These are phyloP conservation scores for Cercospora canescens DNA, from an alignment of 2,329 filamentous ascomycete species.

Conservation along the genomic window DNA sequence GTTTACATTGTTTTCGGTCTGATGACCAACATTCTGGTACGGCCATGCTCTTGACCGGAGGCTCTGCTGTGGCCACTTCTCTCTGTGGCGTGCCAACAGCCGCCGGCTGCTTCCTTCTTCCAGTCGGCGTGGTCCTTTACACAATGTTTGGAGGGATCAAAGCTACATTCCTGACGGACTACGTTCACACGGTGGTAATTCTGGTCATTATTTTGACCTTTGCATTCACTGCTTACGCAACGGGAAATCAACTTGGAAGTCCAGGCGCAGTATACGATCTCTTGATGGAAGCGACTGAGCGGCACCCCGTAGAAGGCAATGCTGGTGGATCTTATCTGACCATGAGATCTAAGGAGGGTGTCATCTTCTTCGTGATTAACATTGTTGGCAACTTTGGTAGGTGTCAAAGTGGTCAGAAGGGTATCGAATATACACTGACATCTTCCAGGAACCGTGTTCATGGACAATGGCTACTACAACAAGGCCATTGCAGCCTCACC, in stretches of 20 bases:
- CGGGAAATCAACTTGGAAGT: conserved; percentile 69
- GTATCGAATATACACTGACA: not conserved
- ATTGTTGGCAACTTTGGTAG: conserved; percentile 68
- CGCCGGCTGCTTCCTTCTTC: conserved; percentile 81
- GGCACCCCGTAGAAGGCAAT: conserved; percentile 78
- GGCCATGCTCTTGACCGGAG: conserved; percentile 81
- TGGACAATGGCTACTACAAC: conserved; percentile 80
- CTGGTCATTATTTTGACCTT: conserved; percentile 85
- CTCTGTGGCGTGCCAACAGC: conserved; percentile 74
- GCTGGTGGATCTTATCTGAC: conserved; percentile 80
- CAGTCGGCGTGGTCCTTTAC: conserved; percentile 73
- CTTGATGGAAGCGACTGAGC: conserved; percentile 65
- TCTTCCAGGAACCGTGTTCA: conserved; percentile 70
- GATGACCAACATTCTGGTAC: conserved; percentile 80
- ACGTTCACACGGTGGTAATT: conserved; percentile 81
- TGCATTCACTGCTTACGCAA: conserved; percentile 77
- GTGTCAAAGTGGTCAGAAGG: not conserved
- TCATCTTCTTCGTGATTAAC: conserved; percentile 71
- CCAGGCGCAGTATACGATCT: conserved; percentile 77
- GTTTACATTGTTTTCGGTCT: conserved; percentile 82
- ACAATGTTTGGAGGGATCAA: conserved; percentile 77
- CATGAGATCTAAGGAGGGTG: conserved; percentile 78
- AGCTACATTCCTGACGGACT: conserved; percentile 83
- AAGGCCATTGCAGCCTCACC: conserved; percentile 88
- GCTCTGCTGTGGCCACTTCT: conserved; percentile 65